These are phyloP conservation scores for Arachis hypogaea DNA, from an alignment of 306 rosid genomes.

Conservation along the genomic window DNA sequence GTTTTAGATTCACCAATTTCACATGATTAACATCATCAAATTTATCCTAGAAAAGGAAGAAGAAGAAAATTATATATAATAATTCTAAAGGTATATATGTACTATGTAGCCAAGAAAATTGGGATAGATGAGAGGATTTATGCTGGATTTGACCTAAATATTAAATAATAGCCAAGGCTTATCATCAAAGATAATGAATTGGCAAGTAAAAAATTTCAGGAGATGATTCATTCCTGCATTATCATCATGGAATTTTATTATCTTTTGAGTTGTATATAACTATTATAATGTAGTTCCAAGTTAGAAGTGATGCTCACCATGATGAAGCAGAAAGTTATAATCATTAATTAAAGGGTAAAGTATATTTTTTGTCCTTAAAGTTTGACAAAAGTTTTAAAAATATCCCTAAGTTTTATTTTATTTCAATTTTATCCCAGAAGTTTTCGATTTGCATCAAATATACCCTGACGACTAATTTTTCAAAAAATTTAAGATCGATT, in stretches of 20 bases:
- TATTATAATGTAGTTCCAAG: constrained; percentile 45
- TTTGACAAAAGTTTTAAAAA: too few relatives aligned
- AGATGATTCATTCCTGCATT: constrained; percentile 23
- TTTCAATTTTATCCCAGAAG: too few relatives aligned
- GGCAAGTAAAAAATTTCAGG: constrained; percentile 1
- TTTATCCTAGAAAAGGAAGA: neutral
- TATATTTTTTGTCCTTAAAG: too few relatives aligned
- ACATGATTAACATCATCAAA: neutral
- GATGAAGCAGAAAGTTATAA: constrained; percentile 59
- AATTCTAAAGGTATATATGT: too few relatives aligned
- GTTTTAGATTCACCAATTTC: neutral
- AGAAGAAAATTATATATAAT: neutral
- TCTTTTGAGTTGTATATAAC: constrained; percentile 25
- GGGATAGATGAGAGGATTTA: neutral
- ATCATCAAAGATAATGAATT: constrained; percentile 25
- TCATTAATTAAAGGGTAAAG: constrained; percentile 31
- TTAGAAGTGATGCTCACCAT: constrained; percentile 59
- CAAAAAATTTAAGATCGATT: too few relatives aligned
- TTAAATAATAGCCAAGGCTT: neutral
- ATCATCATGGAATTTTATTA: constrained; percentile 36
- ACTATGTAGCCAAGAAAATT: neutral
- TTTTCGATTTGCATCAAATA: too few relatives aligned
- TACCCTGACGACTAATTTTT: too few relatives aligned
- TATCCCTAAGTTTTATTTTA: too few relatives aligned
- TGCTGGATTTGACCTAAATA: neutral